Base-by-base conservation (phyloP, 306 rosid species). In the Vachellia collinsii region DNA sequence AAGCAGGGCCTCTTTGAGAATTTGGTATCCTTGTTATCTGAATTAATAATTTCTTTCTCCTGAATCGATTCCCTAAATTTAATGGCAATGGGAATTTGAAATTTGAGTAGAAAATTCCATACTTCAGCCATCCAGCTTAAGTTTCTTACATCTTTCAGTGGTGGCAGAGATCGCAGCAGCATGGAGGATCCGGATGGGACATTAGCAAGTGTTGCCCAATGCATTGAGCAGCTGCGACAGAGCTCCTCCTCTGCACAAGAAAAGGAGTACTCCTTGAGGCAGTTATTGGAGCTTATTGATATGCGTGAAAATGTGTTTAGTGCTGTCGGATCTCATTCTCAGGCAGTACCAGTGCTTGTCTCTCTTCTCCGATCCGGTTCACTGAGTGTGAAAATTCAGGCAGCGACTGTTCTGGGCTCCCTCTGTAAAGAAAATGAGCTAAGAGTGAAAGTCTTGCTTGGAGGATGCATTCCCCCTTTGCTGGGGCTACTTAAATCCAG, bases 141-240 rank as follows among this genome's bases (percentile, higher is more conserved):
- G 63, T 43, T 59, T 66, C 47, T 86, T 79, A 70, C 43, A 64
- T 85, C 76, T 42, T 78, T 82, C 42, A 73, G 73, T 68, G 81
- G 75, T 79, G 83, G 82, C 94, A 95, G 99, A 85, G 99, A 95
- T 42, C 99, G 98, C 64, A 92, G 92, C 51, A 87, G 82, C 88
- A 91, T 95, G 99, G 99, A 95, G 86, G 99, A 95, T 88, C 91
- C 96, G 79, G 99, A 95, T 88, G 99, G 99, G 74, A 92, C 98
- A 54, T 85, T 95, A 75, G 99, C 98, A 84, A 95, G 96, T 88
- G 97, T 95, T 87, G 99, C 99, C 51, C 99, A 95, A 81, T 91
- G 98, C 92, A 95, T 95, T 81, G 99, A 95, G 92, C 92, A 95
- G 86, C 88, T 95, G 75, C 98, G 99, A 41, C 93, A 89, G 80